A percentile compares a stretch with the other conserved stretches of the same genome.
phyloP scores from a whole-genome alignment of 1,139 yeast species.

The Kodamaea plutei region DNA sequence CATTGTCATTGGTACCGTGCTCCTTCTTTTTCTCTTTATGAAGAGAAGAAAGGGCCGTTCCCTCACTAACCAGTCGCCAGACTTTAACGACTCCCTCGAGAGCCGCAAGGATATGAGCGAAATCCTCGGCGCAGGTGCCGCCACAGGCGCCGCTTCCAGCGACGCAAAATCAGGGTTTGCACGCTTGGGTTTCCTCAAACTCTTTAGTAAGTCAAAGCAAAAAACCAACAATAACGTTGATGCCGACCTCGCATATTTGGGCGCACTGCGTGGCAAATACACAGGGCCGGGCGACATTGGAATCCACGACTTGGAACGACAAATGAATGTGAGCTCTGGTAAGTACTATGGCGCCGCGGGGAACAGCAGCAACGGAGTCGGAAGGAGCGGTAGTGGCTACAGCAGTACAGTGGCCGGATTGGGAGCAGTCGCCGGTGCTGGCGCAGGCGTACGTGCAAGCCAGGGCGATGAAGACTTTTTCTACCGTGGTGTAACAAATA shows the following conservation, averaged over 20 bases:
- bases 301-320: constrained; percentile 22
- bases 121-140: constrained; percentile 3
- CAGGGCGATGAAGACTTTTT: constrained; percentile 32
- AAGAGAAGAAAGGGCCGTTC: constrained; percentile 27
- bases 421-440: constrained; percentile 12
- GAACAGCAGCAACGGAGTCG: constrained; percentile 8
- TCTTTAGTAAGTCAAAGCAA: constrained; percentile 21
- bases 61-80: constrained; percentile 43
- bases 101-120: constrained; percentile 10
- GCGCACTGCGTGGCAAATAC: constrained; percentile 8
- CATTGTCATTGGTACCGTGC: constrained; percentile 37
- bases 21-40: constrained; percentile 34
- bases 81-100: constrained; percentile 29
- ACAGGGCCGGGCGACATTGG: constrained; percentile 13
- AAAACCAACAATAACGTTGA: constrained; percentile 1
- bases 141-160: constrained; percentile 2
- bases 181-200: constrained; percentile 24
- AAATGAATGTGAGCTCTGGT: constrained; percentile 17
- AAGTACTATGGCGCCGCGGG: constrained; percentile 16
- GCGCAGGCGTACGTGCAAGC: constrained; percentile 4
- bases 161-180: constrained; percentile 2
- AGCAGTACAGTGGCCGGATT: constrained; percentile 3
- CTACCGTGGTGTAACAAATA: constrained; percentile 46
- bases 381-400: constrained; percentile 5
- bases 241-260: constrained; percentile 9